Evolutionary conservation across 805 yeast genomes (phyloP), one percentile per base, ranked within the genome.

Genomic region (Hanseniaspora thailandica): DNA sequence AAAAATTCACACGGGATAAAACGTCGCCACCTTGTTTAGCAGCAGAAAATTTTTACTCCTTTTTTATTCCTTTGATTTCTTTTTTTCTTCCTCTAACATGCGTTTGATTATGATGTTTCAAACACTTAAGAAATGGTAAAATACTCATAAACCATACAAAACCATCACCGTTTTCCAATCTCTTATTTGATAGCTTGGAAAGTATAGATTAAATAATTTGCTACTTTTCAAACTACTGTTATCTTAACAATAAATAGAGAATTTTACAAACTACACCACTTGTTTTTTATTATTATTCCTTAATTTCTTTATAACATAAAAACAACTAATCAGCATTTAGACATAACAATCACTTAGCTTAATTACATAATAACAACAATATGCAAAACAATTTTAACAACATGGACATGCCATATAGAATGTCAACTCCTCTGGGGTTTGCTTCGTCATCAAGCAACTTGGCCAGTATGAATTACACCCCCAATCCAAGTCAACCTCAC

Each of bases 361-460:
- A 15, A 6, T n/a, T 19, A 41, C 22, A 25, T 15, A n/a, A n/a
- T 40, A 19, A 47, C 28, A 26, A 5, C 5, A 10, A 22, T 1
- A 49, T 43, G 44, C 40, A 40, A 49, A 41, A 33, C 34, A 33
- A 33, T 19, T 43, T 33, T 17, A 43, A 19, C 12, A 43, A 28
- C 38, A 43, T 34, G 43, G 54, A 50, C 3, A n/a, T 26, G 5
- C 47, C 47, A 20, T 43, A 45, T 35, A 50, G 54, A 35, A n/a
- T 31, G 38, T 8, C 20, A 7, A 50, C 47, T 28, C 54, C 54
- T 31, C 20, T 50, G 8, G 54, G 54, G 25, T 50, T 50, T 43
- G 54, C 54, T 26, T 41, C 54, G 4, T 50, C 54, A 25, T 50
- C 54, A 2, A 43, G 54, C 31, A 45, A 50, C 31, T 6, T 50